A percentile compares a stretch with the other conserved stretches of the same genome.
These are phyloP conservation scores for Fusarium azukiicola DNA, from an alignment of 2,329 filamentous ascomycete genomes.

Conservation along the genomic window DNA sequence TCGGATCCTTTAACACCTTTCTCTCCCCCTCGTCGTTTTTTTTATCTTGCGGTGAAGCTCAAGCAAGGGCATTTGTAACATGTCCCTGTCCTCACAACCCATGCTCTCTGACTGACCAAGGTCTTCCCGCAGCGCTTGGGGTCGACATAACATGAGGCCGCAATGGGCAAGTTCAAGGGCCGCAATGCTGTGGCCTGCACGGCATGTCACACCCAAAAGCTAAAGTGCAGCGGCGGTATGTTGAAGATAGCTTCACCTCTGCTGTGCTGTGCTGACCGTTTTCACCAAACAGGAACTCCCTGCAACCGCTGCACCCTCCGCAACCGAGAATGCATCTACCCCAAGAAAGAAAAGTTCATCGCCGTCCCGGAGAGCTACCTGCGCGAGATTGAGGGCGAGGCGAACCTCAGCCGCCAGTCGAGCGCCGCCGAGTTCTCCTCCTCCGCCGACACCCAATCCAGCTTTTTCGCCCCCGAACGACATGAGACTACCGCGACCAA, in stretches of 20 bases:
- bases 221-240: slow-evolving; percentile 37
- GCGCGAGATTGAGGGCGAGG: slow-evolving; percentile 34
- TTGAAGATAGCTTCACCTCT: not conserved
- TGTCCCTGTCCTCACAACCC: not conserved
- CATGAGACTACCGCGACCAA: not conserved
- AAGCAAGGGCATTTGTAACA: not conserved
- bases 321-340: slow-evolving; percentile 30
- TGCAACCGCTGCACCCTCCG: slow-evolving; percentile 30
- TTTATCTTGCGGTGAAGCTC: slow-evolving; percentile 2
- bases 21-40: not conserved
- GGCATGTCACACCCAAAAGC: slow-evolving; percentile 36
- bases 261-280: too few relatives aligned
- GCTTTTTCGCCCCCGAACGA: slow-evolving; percentile 18
- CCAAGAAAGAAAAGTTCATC: slow-evolving; percentile 32
- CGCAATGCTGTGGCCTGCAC: slow-evolving; percentile 32
- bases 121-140: not conserved
- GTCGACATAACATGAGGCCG: slow-evolving; percentile 24
- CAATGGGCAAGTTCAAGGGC: slow-evolving; percentile 35
- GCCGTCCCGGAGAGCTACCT: slow-evolving; percentile 34
- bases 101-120: not conserved
- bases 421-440: slow-evolving; percentile 15
- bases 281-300: slow-evolving; percentile 15
- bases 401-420: slow-evolving; percentile 28
- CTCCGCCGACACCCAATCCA: slow-evolving; percentile 20
- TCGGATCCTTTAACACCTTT: not conserved